Conservation (phyloP, 257 asterid species). For the Jasminum sambac region DNA sequence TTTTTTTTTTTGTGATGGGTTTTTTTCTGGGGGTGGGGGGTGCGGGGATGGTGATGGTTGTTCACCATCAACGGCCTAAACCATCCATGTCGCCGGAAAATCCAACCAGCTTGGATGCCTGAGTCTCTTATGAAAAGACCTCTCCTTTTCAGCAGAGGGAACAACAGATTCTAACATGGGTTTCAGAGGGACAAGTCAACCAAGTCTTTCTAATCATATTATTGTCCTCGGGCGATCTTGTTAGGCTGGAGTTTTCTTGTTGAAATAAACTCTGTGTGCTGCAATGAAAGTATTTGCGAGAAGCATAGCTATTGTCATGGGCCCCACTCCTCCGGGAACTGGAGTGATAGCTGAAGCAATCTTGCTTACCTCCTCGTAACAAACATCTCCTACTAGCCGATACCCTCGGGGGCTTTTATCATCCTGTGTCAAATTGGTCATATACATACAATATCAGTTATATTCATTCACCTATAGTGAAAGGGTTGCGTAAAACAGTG, state of each 20-base stretch:
- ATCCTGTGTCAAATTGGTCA: conserved; percentile 50
- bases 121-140: not conserved
- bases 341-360: conserved; percentile 94
- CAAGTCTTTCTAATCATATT: not conserved
- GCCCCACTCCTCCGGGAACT: conserved; percentile 98
- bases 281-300: conserved; percentile 77
- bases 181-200: not conserved
- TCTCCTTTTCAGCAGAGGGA: not conserved
- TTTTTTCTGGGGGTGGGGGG: too few species aligned
- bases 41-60: too few species aligned
- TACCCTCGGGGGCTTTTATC: conserved; percentile 63
- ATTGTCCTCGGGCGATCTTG: conserved; percentile 3
- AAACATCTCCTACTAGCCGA: conserved; percentile 86
- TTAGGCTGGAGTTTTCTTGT: conserved; percentile 27
- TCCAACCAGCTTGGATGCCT: not conserved
- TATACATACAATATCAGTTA: conserved; percentile 1
- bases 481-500: not conserved
- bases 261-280: conserved; percentile 64
- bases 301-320: conserved; percentile 98
- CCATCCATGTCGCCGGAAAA: not conserved
- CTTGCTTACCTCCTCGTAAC: conserved; percentile 84
- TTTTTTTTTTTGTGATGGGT: too few species aligned
- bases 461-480: not conserved
- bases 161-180: not conserved
- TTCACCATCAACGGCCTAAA: not conserved